Evolutionary conservation across 2,329 filamentous ascomycete species (phyloP).

Genomic region (Fusarium pilosicola): DNA sequence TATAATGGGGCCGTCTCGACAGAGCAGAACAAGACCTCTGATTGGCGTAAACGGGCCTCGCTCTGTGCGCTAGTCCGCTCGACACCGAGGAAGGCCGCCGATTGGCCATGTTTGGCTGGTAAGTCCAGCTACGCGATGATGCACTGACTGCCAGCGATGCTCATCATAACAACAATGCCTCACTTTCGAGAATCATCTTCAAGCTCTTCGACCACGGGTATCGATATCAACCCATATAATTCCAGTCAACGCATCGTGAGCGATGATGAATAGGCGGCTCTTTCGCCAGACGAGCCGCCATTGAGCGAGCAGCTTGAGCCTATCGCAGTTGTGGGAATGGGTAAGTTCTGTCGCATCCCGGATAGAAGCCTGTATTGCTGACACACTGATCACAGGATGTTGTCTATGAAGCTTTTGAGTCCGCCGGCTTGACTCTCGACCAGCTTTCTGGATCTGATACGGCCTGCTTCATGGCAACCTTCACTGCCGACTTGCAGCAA

Average conservation of each 20-base stretch:
- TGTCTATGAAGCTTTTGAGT: background rate
- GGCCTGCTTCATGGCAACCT: background rate
- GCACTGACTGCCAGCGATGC: background rate
- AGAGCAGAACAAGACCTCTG: rapidly evolving
- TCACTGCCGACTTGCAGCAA: background rate
- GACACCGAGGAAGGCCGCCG: background rate
- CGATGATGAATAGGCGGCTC: background rate
- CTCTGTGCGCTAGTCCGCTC: background rate
- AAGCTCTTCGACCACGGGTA: background rate
- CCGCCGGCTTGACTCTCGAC: background rate
- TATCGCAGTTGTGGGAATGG: background rate
- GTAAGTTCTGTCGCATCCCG: background rate
- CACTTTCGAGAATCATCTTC: no score
- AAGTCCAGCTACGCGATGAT: rapidly evolving
- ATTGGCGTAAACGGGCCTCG: rapidly evolving
- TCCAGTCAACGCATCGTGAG: background rate
- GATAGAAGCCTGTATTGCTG: background rate
- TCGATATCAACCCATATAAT: background rate
- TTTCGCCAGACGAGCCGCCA: background rate
- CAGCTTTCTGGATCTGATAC: background rate
- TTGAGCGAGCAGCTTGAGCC: background rate
- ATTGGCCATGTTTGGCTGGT: background rate
- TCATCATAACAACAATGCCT: no score
- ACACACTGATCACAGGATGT: background rate
- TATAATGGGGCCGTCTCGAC: background rate